phyloP scores from a whole-genome alignment of 805 yeast genomes.

The Jamesozyma spencerorum region DNA sequence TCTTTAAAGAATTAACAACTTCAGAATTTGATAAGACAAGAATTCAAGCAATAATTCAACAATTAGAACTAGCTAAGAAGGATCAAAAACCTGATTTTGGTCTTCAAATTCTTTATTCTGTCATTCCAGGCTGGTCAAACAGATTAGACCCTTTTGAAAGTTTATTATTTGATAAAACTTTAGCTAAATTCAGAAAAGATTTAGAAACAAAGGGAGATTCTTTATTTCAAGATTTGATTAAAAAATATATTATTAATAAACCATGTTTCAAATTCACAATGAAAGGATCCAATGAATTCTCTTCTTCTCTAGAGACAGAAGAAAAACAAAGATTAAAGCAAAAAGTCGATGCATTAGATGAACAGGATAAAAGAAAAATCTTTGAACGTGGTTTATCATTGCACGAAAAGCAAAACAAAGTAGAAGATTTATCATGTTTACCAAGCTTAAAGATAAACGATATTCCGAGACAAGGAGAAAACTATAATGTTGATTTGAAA shows the following conservation, averaged over 20 bases:
- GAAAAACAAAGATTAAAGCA: constrained; percentile 45
- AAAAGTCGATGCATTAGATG: constrained; percentile 38
- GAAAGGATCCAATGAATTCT: constrained; percentile 58
- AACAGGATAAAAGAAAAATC: constrained; percentile 48
- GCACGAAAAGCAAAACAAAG: constrained; percentile 52
- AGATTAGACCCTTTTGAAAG: constrained; percentile 64
- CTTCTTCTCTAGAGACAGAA: constrained; percentile 40
- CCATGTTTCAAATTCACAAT: constrained; percentile 66
- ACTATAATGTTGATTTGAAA: constrained; percentile 27
- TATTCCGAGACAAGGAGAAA: constrained; percentile 50
- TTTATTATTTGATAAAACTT: constrained; percentile 54
- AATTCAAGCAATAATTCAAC: constrained; percentile 82
- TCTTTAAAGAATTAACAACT: constrained; percentile 37
- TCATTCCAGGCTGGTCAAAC: constrained; percentile 83
- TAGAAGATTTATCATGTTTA: constrained; percentile 66
- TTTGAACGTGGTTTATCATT: constrained; percentile 51
- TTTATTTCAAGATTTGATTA: constrained; percentile 53
- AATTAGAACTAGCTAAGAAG: constrained; percentile 71
- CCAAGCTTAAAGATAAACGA: constrained; percentile 73
- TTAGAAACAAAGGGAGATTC: constrained; percentile 42
- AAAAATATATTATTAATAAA: constrained; percentile 40
- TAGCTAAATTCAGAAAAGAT: constrained; percentile 54
- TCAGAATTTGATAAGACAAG: constrained; percentile 46
- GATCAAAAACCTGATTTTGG: constrained; percentile 91
- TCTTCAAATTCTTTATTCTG: constrained; percentile 56